Percentiles rank a stretch among this genome's conserved stretches.
phyloP scores from a whole-genome alignment of 2,329 filamentous ascomycete genomes.

The Trichoderma citrinoviride region DNA sequence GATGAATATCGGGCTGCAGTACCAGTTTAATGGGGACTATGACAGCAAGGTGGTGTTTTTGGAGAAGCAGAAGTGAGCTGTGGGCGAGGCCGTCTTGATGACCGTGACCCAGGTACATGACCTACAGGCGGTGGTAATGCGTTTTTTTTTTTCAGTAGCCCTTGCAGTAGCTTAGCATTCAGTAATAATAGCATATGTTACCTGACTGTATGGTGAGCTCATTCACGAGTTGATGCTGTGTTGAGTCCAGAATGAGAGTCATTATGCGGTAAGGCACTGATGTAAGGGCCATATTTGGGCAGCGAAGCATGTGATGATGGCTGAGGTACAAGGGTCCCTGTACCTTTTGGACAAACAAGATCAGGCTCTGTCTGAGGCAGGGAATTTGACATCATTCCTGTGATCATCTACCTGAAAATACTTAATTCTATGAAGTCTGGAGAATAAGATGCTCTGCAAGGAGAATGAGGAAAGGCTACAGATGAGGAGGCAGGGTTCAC shows the following conservation, averaged over 20 bases:
- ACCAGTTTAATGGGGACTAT: conserved; percentile 51
- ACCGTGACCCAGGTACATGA: no score
- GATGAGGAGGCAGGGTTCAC: no score
- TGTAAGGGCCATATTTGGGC: not conserved
- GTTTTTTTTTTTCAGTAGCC: not conserved
- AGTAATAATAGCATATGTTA: not conserved
- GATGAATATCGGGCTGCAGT: conserved; percentile 61
- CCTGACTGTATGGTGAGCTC: no score
- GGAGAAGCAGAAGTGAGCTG: conserved; percentile 37
- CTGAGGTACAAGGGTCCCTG: not conserved
- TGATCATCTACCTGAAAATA: not conserved
- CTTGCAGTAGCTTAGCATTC: not conserved
- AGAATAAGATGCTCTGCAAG: no score
- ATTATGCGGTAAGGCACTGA: not conserved
- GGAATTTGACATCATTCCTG: not conserved
- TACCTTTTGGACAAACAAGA: no score
- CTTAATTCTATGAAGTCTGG: no score
- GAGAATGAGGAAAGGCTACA: no score
- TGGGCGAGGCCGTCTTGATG: not conserved
- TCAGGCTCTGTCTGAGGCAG: no score
- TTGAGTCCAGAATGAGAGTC: not conserved
- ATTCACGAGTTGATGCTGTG: not conserved
- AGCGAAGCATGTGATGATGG: conserved; percentile 1
- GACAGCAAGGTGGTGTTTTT: conserved; percentile 57
- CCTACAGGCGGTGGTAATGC: no score